Base-by-base conservation (phyloP, 2,329 filamentous ascomycete genomes). In the Drechmeria coniospora region DNA sequence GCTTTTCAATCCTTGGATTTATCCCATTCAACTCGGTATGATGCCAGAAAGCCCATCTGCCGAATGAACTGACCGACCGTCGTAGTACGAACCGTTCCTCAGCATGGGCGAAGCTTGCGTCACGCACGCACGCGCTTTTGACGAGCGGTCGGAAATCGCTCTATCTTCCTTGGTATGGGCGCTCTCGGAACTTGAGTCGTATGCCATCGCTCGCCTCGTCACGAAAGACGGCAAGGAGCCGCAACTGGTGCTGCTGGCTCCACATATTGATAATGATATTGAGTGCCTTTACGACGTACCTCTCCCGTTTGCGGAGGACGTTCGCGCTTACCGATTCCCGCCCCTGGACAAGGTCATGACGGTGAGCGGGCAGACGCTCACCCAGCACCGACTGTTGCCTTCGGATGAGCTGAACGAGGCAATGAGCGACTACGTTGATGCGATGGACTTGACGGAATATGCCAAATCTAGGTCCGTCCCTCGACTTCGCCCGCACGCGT, bases 381-480 rank as follows among this genome's bases (percentile, higher is more conserved):
- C 70, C 8, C 74, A 87, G 41, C 86, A 98, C 38, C 77, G 82
- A 20, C 75, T 92, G 33, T 61, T 98, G 2, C 90, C 90, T 0
- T 75, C 61, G 8, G 65, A 79, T 2, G 71, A 80, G 18, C 63
- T 98, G 15, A 65, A 71, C 29, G 58, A 76, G 26, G 78, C 83
- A 1, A 95, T 98, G 86, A 78, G 75, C 47, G 73, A 82, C 36
- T 95, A 87, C 40, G 83, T 98, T 6, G 83, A 95, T 47, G 73
- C 71, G 6, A 93, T 98, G 87, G 86, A 94, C 43, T 59, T 98
- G 2, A 78, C 77, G 1, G 63, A n/a, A n/a, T n/a, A n/a, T n/a
- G n/a, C n/a, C n/a, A n/a, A n/a, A n/a, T n/a, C n/a, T n/a, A n/a
- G n/a, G n/a, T n/a, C n/a, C n/a, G n/a, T n/a, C n/a, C n/a, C n/a